Base-by-base conservation (phyloP, 306 rosid species). In the Castanea sativa region DNA sequence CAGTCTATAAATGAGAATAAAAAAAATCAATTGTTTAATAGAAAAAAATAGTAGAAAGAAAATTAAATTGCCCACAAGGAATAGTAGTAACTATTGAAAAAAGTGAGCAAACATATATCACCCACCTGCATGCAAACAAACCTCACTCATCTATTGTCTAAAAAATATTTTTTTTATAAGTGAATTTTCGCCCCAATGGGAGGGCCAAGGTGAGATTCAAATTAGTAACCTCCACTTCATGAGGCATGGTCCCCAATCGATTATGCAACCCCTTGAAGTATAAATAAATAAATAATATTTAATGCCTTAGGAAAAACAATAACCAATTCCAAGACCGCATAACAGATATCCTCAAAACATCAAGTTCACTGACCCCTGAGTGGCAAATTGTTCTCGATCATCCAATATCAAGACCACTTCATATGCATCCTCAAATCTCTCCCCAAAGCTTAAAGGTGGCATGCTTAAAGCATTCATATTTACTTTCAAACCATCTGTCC, bases 381-480 rank as follows among this genome's bases (percentile, higher is more conserved):
- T 87, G 76, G 97, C 92, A 84, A 94, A 94, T 61, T 94, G 97
- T 84, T 94, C 99, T 51, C 99, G 90, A 78, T 92, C 88, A 86
- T 94, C 99, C 86, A 94, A 79, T 86, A 94, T 80, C 87, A 94
- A 89, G 74, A 92, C 69, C 30, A 94, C 86, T 75, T 87, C 91
- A 85, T 92, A 94, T n/a, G 79, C 89, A 77, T 94, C 97, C 78
- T 91, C 97, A 90, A 94, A 94, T 81, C 86, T 91, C 83, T 94
- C 97, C 14, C 99, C 99, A 35, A 89, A 84, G 85, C 86, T 82
- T 87, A 94, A 83, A 21, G 99, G 97, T 73, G 97, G 99, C 67
- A 87, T 73, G 41, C 89, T 90, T 80, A 92, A 86, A 79, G 85
- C 51, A 77, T 74, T 90, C 78, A 63, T 68, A 84, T 79, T 87